Conservation (phyloP, 2,329 filamentous ascomycete genomes). For the Lecanicillium sp. region DNA sequence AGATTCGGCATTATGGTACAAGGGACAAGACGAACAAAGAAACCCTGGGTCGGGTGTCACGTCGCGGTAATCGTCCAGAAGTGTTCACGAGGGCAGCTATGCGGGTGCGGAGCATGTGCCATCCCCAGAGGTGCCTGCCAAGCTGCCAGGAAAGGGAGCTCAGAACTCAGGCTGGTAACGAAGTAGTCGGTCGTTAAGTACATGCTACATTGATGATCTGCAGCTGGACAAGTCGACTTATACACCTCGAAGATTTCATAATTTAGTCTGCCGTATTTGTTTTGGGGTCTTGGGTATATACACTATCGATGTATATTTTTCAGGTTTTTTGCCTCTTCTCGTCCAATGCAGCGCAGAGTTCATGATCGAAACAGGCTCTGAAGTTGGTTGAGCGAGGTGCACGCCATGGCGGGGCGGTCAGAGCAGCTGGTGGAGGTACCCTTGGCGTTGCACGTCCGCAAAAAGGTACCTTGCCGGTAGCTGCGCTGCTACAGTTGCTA, state of each 20-base stretch:
- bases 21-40: background rate
- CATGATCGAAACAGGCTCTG: too few species aligned
- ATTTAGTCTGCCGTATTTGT: too few species aligned
- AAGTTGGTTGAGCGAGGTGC: too few species aligned
- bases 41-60: background rate
- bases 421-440: background rate
- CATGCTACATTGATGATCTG: too few species aligned
- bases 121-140: background rate
- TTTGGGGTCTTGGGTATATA: too few species aligned
- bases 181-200: background rate
- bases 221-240: too few species aligned
- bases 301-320: too few species aligned
- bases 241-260: too few species aligned
- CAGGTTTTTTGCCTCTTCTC: too few species aligned
- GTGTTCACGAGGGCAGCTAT: constrained; percentile 11
- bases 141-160: background rate
- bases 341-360: too few species aligned
- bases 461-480: background rate
- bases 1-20: background rate
- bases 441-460: background rate
- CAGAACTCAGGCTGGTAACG: background rate
- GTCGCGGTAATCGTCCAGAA: background rate
- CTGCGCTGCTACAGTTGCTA: background rate
- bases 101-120: constrained; percentile 12
- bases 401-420: too few species aligned